These are phyloP conservation scores for Fusarium zealandicum DNA, from an alignment of 2,329 filamentous ascomycete genomes.

Conservation along the genomic window DNA sequence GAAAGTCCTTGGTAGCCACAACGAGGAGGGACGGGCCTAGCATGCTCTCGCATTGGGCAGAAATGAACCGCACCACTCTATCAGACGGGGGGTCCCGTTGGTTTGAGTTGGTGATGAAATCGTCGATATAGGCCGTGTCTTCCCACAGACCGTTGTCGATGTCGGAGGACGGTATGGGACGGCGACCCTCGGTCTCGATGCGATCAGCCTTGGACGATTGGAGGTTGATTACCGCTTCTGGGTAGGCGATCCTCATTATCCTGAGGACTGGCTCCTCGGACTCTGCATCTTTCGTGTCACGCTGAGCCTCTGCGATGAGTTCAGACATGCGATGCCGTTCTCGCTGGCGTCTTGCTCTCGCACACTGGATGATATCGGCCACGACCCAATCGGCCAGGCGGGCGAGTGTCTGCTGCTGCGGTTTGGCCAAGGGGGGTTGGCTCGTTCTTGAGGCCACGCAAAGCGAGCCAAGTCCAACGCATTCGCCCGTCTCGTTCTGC, in stretches of 20 bases:
- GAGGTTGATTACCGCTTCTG: conserved; percentile 42
- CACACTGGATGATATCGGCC: conserved; percentile 50
- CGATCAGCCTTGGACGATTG: conserved; percentile 35
- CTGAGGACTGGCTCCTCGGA: conserved; percentile 37
- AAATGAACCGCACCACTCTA: conserved; percentile 48
- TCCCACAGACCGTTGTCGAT: conserved; percentile 54
- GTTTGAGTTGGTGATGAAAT: conserved; percentile 48
- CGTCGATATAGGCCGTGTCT: conserved; percentile 50
- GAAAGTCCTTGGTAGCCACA: conserved; percentile 51
- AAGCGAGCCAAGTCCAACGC: conserved; percentile 51
- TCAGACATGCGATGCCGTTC: conserved; percentile 50
- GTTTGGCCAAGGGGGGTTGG: conserved; percentile 43
- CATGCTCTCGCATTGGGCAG: conserved; percentile 46
- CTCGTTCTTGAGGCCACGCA: conserved; percentile 51
- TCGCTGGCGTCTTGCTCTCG: conserved; percentile 48
- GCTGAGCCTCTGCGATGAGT: conserved; percentile 41
- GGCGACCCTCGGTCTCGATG: conserved; percentile 40
- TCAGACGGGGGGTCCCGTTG: conserved; percentile 41
- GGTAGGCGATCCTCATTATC: conserved; percentile 46
- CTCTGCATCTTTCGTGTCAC: conserved; percentile 28
- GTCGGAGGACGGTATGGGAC: conserved; percentile 38
- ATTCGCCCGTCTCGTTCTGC: conserved; percentile 49
- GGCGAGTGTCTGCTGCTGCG: conserved; percentile 39
- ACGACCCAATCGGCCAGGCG: conserved; percentile 47
- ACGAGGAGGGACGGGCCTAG: conserved; percentile 46